Evolutionary conservation across 2,329 filamentous ascomycete genomes (phyloP), one percentile per base, ranked within the genome.

Genomic region (Alternaria consortialis): DNA sequence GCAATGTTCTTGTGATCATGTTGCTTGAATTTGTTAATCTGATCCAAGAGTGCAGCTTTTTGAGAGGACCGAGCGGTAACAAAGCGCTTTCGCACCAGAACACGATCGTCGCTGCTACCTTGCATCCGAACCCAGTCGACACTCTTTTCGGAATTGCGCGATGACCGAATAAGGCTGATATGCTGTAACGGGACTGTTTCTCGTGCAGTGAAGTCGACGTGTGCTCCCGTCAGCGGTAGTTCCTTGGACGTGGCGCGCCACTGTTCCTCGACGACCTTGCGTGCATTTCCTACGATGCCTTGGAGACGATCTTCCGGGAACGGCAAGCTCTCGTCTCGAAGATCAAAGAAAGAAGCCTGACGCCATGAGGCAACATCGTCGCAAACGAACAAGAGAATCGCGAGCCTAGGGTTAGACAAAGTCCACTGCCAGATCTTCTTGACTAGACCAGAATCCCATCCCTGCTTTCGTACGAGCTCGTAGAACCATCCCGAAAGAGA

Each of bases 371-470:
- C 66, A 9, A 80, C 71, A 52, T 80, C 79, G 39, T 79, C 78
- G 65, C 77, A 80, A 27, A 79, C 70, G 15, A 74, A 72, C 5
- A 80, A 68, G 11, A 80, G 67, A 13, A 80, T 73, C 1, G 79
- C 77, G 15, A 78, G 73, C 53, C 73, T 70, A 1, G 76, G 77
- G 47, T 80, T 80, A 11, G 74, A 77, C 43, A 79, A 60, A 1
- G 77, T 77, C 79, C 79, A 80, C n/a, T 76, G 75, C 70, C 77
- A 80, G 25, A 78, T 76, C 47, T 74, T 77, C 58, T 77, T 76
- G 25, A 75, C 70, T 17, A 74, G 65, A 1, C 66, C 66, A 5
- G 71, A 67, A 23, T 79, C 77, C 73, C 75, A 78, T 5, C 74
- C 74, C 53, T 79, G 76, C 37, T 73, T 74, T 25, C 75, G 70